Base-by-base conservation (phyloP, 192 early-diverging fungal species). In the Allomyces javanicus region DNA sequence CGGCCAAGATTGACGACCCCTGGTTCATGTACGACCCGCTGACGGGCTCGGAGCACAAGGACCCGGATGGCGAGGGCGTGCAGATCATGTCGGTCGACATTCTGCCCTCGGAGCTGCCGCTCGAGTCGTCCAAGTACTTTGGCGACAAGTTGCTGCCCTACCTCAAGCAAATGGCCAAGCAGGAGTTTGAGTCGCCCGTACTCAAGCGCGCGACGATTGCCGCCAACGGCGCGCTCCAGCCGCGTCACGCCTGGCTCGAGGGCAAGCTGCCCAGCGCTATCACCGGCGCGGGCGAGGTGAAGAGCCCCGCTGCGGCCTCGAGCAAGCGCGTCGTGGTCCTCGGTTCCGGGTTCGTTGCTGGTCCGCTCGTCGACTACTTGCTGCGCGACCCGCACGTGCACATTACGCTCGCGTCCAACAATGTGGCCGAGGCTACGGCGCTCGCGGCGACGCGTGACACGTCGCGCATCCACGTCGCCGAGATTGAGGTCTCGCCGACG, bases 21-120 rank as follows among this genome's bases (percentile, higher is more conserved):
- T 94, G 87, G 75, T 98, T 85, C 73, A 91, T 92, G 67, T 88
- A 92, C 65, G 92, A 98, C 75, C 90, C 93, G 21, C 74, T 89
- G 43, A 76, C 75, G 12, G 75, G 78, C 24, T 72, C 67, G 12
- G 80, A 78, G 50, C 93, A 96, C 77, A 74, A 87, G 67, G 79
- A 89, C 66, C 78, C 85, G 24, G 88, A 90, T 67, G 85, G 79
- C 23, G 72, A 76, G 4, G 96, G 96, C 40, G 83, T 93, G n/a
- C 92, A 95, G 72, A 90, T 98, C 74, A 92, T 96, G 85, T 91
- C 92, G 9, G 90, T 98, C 43, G 96, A 98, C 70, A 98, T 95
- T 70, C 74, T 98, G 45, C 96, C 96, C 1, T 90, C 96, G 3
- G 96, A 98, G 76, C 78, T 98, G 67, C 96, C 96, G 6, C 72